Conservation (phyloP, 2,329 filamentous ascomycete species). For the Coleophoma crateriformis region DNA sequence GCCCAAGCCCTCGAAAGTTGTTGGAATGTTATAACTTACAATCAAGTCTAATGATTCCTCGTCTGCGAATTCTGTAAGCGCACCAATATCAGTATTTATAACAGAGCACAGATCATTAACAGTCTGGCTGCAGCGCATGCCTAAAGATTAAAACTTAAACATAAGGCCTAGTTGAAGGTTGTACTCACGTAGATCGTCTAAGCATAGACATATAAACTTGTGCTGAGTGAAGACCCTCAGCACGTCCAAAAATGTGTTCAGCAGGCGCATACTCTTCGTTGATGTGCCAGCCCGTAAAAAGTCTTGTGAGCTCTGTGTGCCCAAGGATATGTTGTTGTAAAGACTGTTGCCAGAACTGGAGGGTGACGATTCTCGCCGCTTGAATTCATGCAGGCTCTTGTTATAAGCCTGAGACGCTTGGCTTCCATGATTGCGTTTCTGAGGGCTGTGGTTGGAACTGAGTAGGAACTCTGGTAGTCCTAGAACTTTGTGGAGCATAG, state of each 20-base stretch:
- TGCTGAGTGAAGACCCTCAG: slow-evolving; percentile 74
- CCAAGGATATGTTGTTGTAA: slow-evolving; percentile 22
- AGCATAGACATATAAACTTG: slow-evolving; percentile 81
- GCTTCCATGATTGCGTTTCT: slow-evolving; percentile 7
- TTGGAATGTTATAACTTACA: background rate
- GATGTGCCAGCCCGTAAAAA: slow-evolving; percentile 52
- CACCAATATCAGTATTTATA: too few species aligned
- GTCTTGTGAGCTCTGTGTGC: slow-evolving; percentile 50
- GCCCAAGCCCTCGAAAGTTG: too few species aligned
- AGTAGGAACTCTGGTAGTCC: slow-evolving; percentile 66
- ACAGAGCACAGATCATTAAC: too few species aligned
- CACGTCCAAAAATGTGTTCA: slow-evolving; percentile 85
- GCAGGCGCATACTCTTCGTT: slow-evolving; percentile 66
- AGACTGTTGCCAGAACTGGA: slow-evolving; percentile 18
- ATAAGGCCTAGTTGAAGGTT: background rate
- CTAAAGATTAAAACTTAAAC: too few species aligned
- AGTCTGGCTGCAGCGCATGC: too few species aligned
- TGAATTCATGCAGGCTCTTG: slow-evolving; percentile 19
- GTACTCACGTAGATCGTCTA: slow-evolving; percentile 67
- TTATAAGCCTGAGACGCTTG: slow-evolving; percentile 20
- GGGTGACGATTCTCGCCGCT: slow-evolving; percentile 19
- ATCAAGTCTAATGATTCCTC: slow-evolving; percentile 82
- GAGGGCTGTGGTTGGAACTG: slow-evolving; percentile 26
- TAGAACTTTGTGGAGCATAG: slow-evolving; percentile 54
- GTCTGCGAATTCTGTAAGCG: slow-evolving; percentile 63